Conservation (phyloP, 2,329 filamentous ascomycete species). For the Diplodia scrobiculata region DNA sequence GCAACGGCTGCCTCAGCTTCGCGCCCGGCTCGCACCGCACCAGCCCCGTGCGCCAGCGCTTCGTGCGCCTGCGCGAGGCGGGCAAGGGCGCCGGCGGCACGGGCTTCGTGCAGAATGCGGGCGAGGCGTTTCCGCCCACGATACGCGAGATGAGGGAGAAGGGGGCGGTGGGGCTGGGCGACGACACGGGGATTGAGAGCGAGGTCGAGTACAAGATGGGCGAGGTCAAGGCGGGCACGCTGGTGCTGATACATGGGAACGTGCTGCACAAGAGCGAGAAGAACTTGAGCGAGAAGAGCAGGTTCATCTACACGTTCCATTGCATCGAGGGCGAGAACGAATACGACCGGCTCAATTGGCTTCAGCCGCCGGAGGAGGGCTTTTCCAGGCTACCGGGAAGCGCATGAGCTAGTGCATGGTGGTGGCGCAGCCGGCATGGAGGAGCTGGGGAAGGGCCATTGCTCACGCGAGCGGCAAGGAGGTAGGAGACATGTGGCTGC, state of each 20-base stretch:
- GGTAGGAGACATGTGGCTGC: background rate
- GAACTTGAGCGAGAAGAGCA: constrained; percentile 80
- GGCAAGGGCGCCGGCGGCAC: constrained; percentile 42
- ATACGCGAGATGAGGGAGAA: constrained; percentile 43
- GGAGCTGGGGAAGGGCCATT: background rate
- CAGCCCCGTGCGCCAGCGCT: constrained; percentile 69
- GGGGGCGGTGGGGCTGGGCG: background rate
- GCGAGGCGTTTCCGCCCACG: constrained; percentile 62
- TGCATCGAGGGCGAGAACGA: constrained; percentile 79
- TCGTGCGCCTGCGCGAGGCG: constrained; percentile 63
- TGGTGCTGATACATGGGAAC: constrained; percentile 96
- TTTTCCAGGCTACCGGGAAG: constrained; percentile 66
- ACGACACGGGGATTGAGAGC: constrained; percentile 45
- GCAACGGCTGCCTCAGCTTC: constrained; percentile 89
- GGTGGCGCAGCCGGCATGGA: background rate
- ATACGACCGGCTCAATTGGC: constrained; percentile 90
- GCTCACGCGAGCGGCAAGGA: background rate
- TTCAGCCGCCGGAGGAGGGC: constrained; percentile 78
- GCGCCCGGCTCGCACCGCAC: constrained; percentile 77
- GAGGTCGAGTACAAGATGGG: constrained; percentile 69
- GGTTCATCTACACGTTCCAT: constrained; percentile 98
- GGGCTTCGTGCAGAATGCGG: constrained; percentile 63
- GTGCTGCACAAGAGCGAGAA: constrained; percentile 93
- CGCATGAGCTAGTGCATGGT: background rate
- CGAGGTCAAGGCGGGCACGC: constrained; percentile 84